A percentile compares a stretch with the other conserved stretches of the same genome.
phyloP scores from a whole-genome alignment of 306 rosid species.

The Castanea sativa region DNA sequence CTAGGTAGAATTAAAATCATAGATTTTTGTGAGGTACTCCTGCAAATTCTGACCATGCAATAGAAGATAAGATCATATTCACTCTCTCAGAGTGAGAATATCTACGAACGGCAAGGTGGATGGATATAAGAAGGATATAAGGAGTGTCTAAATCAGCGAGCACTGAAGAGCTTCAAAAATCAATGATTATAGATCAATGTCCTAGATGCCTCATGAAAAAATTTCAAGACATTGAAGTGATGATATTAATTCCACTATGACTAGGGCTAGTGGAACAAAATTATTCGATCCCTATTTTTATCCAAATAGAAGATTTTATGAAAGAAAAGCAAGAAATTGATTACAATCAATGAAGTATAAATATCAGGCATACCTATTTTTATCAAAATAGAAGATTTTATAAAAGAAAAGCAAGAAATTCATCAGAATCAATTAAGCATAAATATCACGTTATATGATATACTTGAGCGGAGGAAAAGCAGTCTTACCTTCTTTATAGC shows the following conservation, averaged over 20 bases:
- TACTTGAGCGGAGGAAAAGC: constrained; percentile 14
- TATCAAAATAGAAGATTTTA: neutral
- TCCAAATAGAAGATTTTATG: neutral
- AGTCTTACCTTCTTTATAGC: constrained; percentile 82
- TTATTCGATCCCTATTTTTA: neutral
- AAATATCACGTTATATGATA: neutral
- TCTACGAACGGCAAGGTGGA: neutral
- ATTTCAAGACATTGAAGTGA: neutral
- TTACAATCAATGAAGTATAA: too few species aligned
- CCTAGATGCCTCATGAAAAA: constrained; percentile 13
- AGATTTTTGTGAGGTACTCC: neutral
- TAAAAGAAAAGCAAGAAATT: neutral
- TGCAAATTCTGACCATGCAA: neutral
- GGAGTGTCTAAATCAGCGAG: too few species aligned
- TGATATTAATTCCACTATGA: neutral
- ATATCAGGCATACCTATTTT: too few species aligned
- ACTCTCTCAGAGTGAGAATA: neutral
- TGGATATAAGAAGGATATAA: neutral
- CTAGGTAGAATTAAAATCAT: neutral
- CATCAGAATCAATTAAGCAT: neutral
- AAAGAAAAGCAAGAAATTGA: too few species aligned
- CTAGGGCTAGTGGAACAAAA: neutral
- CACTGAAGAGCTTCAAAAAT: constrained; percentile 8
- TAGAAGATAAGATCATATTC: neutral
- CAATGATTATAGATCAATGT: neutral